Evolutionary conservation across 2,329 filamentous ascomycete genomes (phyloP).

Genomic region (Xylaria polymorpha): DNA sequence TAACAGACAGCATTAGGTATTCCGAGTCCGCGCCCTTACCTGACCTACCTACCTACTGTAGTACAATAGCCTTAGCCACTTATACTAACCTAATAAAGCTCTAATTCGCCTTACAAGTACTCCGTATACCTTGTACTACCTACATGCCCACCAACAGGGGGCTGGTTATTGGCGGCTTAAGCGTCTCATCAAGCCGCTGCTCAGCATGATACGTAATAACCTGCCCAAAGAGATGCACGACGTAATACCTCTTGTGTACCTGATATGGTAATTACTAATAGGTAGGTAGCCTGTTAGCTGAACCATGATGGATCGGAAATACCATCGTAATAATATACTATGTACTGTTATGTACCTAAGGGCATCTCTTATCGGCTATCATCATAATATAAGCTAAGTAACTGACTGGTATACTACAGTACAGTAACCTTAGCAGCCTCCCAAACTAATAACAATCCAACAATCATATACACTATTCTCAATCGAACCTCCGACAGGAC

Average conservation of each 20-base stretch:
- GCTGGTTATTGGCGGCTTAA: conserved; percentile 24
- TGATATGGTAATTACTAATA: neutral
- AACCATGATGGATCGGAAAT: neutral
- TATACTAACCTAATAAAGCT: neutral
- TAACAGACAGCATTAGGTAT: no score
- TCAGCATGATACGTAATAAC: conserved; percentile 26
- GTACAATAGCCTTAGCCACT: no score
- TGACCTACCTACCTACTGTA: no score
- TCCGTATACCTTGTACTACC: no score
- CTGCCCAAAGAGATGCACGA: conserved; percentile 9
- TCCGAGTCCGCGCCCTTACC: no score
- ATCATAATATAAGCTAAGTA: no score
- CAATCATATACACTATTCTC: neutral
- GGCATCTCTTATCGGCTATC: no score
- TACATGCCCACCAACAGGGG: neutral
- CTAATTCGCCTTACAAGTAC: neutral
- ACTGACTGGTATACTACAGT: no score
- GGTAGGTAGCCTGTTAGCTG: neutral
- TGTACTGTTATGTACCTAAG: no score
- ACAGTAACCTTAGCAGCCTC: no score
- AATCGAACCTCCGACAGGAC: neutral
- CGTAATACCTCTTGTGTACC: conserved; percentile 3
- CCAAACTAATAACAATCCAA: neutral
- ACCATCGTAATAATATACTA: neutral
- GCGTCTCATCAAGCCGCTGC: conserved; percentile 21